Evolutionary conservation across 1,139 yeast genomes (phyloP).

Genomic region (Suhomyces bokatorum): DNA sequence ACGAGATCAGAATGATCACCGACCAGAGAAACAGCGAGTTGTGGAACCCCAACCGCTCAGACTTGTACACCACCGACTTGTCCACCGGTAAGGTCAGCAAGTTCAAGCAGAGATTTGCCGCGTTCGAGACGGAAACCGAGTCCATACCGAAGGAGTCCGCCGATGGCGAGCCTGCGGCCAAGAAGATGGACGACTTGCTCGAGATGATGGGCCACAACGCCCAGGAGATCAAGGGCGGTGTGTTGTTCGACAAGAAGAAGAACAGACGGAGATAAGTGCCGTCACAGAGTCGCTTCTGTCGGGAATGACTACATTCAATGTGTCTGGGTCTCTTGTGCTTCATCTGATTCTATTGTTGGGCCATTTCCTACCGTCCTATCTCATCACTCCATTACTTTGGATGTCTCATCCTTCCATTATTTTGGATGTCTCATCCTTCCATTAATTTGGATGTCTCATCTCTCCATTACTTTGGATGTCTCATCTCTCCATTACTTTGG

Average conservation of each 20-base stretch:
- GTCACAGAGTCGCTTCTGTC: too few species aligned
- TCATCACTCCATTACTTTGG: too few species aligned
- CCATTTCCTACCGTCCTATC: too few species aligned
- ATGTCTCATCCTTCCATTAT: too few species aligned
- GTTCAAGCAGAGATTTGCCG: conserved; percentile 74
- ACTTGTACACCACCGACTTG: conserved; percentile 71
- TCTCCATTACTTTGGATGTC: too few species aligned
- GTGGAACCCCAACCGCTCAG: conserved; percentile 88
- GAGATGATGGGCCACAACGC: conserved; percentile 65
- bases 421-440: too few species aligned
- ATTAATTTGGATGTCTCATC: too few species aligned
- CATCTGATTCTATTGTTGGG: too few species aligned
- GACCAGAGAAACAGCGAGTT: conserved; percentile 84
- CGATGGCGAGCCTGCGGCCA: conserved; percentile 16
- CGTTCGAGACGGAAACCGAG: conserved; percentile 44
- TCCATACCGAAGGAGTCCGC: conserved; percentile 15
- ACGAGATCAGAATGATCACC: conserved; percentile 78
- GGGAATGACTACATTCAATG: too few species aligned
- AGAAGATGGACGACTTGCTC: conserved; percentile 49
- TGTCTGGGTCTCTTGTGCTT: too few species aligned
- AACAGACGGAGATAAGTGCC: conserved; percentile 30
- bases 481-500: neutral
- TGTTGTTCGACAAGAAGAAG: conserved; percentile 54
- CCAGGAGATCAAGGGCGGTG: conserved; percentile 65
- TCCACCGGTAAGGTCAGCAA: conserved; percentile 84